Conservation (phyloP, 345 rosid species). For the Streptanthus diversifolius region DNA sequence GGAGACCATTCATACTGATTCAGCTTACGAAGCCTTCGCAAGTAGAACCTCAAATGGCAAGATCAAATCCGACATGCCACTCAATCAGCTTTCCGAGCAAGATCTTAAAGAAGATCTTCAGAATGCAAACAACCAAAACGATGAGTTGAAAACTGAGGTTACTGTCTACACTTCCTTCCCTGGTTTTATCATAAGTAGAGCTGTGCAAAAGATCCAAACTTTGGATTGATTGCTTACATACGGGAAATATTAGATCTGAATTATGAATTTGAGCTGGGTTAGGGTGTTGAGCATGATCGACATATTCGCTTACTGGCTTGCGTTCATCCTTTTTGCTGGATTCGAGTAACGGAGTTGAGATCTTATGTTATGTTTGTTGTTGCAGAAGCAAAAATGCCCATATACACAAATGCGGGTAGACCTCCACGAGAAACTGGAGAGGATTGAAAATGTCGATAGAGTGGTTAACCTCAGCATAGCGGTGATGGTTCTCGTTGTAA, state of each 20-base stretch:
- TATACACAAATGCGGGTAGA: conserved; percentile 35
- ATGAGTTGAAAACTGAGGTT: conserved; percentile 40
- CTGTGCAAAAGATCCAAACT: neutral
- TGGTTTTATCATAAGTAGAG: neutral
- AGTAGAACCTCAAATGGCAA: conserved; percentile 31
- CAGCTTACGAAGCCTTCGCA: conserved; percentile 51
- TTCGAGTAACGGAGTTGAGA: neutral
- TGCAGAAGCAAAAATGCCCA: conserved; percentile 52
- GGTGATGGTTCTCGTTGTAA: conserved; percentile 43
- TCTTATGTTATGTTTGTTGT: neutral
- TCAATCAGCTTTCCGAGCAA: conserved; percentile 31
- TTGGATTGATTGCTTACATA: neutral
- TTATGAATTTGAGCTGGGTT: neutral
- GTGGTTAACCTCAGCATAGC: conserved; percentile 60
- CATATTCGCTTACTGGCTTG: neutral
- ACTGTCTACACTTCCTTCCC: neutral
- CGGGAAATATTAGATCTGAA: neutral
- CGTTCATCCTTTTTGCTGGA: neutral
- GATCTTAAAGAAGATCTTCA: conserved; percentile 31
- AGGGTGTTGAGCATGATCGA: conserved; percentile 7
- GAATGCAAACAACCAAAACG: conserved; percentile 18
- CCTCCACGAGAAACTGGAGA: conserved; percentile 38
- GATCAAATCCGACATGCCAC: conserved; percentile 28
- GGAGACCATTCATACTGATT: conserved; percentile 87
- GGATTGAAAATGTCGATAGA: conserved; percentile 48